phyloP scores from a whole-genome alignment of 805 yeast genomes.

The Ogataea methanolica region DNA sequence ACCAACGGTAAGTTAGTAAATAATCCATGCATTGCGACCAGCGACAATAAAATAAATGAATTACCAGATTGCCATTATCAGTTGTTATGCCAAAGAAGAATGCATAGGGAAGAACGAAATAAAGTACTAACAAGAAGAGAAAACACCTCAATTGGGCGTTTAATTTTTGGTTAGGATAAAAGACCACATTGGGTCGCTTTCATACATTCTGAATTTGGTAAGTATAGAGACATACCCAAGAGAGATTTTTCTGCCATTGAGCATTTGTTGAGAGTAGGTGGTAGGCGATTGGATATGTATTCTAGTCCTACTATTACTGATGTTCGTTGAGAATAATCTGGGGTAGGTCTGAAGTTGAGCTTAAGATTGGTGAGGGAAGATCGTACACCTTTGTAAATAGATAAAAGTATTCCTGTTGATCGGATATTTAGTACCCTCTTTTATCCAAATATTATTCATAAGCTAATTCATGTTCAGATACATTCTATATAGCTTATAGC shows the following conservation, averaged over 20 bases:
- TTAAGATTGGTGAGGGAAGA: not conserved
- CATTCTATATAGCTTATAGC: no score
- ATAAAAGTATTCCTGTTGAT: no score
- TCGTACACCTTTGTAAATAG: not conserved
- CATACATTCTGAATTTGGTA: slow-evolving; percentile 53
- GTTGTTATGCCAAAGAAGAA: not conserved
- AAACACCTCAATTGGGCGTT: not conserved
- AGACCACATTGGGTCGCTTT: slow-evolving; percentile 29
- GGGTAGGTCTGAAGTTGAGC: not conserved
- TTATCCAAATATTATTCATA: no score
- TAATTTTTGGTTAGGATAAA: slow-evolving; percentile 18
- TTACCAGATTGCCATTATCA: no score
- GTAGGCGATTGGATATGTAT: slow-evolving; percentile 66
- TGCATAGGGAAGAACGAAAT: no score
- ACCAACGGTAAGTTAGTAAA: slow-evolving; percentile 33
- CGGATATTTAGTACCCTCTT: no score
- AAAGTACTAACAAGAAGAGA: not conserved
- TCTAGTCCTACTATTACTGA: slow-evolving; percentile 68
- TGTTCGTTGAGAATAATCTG: slow-evolving; percentile 35
- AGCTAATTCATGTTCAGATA: no score
- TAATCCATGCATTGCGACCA: no score
- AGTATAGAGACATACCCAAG: slow-evolving; percentile 53
- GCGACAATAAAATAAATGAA: no score
- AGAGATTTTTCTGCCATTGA: slow-evolving; percentile 85
- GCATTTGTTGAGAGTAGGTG: slow-evolving; percentile 74